These are phyloP conservation scores for Wickerhamiella kurtzmanii DNA, from an alignment of 805 yeast genomes.

Conservation along the genomic window DNA sequence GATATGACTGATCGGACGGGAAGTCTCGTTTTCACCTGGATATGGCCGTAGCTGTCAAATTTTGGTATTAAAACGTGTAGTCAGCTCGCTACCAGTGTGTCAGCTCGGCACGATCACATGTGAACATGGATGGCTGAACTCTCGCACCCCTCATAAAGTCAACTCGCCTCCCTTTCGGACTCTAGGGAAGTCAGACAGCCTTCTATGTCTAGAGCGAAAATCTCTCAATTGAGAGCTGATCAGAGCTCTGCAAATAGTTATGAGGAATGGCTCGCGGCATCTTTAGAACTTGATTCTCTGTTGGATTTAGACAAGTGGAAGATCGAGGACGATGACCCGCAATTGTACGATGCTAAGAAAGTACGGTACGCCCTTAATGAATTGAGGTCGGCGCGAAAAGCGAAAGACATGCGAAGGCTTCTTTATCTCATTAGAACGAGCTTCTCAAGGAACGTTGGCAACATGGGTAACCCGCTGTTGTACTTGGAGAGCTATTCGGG, in stretches of 20 bases:
- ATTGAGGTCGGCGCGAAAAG: conserved; percentile 44
- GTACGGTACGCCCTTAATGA: conserved; percentile 41
- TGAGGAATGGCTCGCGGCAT: conserved; percentile 54
- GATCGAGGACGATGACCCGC: conserved; percentile 33
- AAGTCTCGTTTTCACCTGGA: background rate
- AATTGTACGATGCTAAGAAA: conserved; percentile 59
- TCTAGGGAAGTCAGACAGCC: no score
- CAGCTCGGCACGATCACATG: background rate
- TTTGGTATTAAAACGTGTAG: background rate
- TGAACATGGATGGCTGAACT: background rate
- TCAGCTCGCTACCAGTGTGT: background rate
- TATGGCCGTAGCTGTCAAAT: background rate
- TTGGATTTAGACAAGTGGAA: conserved; percentile 67
- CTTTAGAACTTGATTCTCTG: conserved; percentile 49
- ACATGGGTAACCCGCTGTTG: conserved; percentile 67
- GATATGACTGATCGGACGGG: no score
- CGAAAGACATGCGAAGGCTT: conserved; percentile 45
- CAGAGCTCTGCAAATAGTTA: conserved; percentile 18
- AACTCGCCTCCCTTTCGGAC: no score
- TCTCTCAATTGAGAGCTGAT: conserved; percentile 5
- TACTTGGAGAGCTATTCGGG: conserved; percentile 74
- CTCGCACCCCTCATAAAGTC: background rate
- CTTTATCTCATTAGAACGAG: conserved; percentile 69
- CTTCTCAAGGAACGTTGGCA: conserved; percentile 75
- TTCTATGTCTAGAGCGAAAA: background rate